Evolutionary conservation across 2,329 filamentous ascomycete species (phyloP).

Genomic region (Elsinoe necatrix): DNA sequence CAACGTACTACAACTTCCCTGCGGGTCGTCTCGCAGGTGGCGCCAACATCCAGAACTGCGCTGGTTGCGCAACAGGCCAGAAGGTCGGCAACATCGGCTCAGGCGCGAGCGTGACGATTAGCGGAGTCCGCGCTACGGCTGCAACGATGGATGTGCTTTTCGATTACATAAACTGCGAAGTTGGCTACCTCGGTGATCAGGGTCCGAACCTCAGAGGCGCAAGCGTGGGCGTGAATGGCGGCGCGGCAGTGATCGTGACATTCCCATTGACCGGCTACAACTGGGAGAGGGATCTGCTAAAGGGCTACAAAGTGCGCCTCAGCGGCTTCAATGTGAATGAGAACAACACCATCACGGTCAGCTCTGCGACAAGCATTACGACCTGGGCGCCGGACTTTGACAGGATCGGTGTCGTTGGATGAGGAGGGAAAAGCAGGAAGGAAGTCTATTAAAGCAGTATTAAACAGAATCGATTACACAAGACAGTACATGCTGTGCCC

Average conservation of each 20-base stretch:
- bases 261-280: constrained; percentile 35
- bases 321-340: constrained; percentile 22
- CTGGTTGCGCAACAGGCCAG: constrained; percentile 26
- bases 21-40: constrained; percentile 28
- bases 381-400: constrained; percentile 26
- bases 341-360: constrained; percentile 24
- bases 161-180: constrained; percentile 36
- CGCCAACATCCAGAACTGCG: constrained; percentile 26
- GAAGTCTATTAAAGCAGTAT: neutral
- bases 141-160: constrained; percentile 30
- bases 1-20: constrained; percentile 28
- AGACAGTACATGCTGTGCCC: neutral
- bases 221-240: constrained; percentile 33
- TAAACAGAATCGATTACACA: neutral
- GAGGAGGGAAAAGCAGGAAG: neutral
- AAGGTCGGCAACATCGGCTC: constrained; percentile 30
- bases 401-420: constrained; percentile 21
- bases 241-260: constrained; percentile 28
- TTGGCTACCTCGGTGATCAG: constrained; percentile 29
- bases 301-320: constrained; percentile 23
- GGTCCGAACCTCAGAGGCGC: constrained; percentile 32
- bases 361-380: constrained; percentile 20
- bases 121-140: constrained; percentile 23
- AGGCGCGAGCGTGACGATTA: constrained; percentile 25
- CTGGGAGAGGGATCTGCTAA: constrained; percentile 30